phyloP scores from a whole-genome alignment of 2,329 filamentous ascomycete genomes.

The Scedosporium minutisporum region DNA sequence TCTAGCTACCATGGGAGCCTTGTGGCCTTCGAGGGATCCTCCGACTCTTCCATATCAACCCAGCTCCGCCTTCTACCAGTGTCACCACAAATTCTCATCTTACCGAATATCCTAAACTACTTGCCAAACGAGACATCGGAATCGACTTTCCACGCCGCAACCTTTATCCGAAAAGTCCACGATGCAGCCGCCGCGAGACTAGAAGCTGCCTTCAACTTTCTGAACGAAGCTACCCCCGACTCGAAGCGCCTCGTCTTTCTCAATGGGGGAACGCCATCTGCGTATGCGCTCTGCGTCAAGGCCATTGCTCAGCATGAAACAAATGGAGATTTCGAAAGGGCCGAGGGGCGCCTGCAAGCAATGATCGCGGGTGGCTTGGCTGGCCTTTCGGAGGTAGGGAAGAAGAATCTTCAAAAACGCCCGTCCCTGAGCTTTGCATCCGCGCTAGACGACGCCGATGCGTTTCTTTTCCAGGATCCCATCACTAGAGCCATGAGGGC shows the following conservation, averaged over 20 bases:
- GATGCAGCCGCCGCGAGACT: slow-evolving; percentile 36
- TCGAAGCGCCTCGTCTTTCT: slow-evolving; percentile 50
- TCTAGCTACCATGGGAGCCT: slow-evolving; percentile 32
- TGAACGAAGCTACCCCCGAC: slow-evolving; percentile 32
- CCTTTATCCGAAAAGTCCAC: slow-evolving; percentile 40
- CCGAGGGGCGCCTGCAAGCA: slow-evolving; percentile 40
- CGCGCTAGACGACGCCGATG: slow-evolving; percentile 2
- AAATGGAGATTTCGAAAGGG: slow-evolving; percentile 36
- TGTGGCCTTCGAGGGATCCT: slow-evolving; percentile 50
- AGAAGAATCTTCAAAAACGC: background rate
- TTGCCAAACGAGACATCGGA: slow-evolving; percentile 21
- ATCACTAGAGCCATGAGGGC: slow-evolving; percentile 47
- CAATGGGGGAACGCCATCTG: slow-evolving; percentile 47
- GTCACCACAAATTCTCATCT: slow-evolving; percentile 46
- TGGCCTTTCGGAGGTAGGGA: slow-evolving; percentile 14
- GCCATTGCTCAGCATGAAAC: slow-evolving; percentile 44
- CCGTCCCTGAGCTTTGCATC: background rate
- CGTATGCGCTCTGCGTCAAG: slow-evolving; percentile 43
- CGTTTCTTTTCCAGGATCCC: slow-evolving; percentile 29
- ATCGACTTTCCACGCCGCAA: slow-evolving; percentile 19
- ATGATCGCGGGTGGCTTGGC: slow-evolving; percentile 40
- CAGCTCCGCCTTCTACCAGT: slow-evolving; percentile 51
- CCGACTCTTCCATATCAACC: slow-evolving; percentile 40
- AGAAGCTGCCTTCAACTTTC: slow-evolving; percentile 39
- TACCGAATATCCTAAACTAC: slow-evolving; percentile 43